Base-by-base conservation (phyloP, 176 grass and related monocot species). In the Calamus simplicifolius region DNA sequence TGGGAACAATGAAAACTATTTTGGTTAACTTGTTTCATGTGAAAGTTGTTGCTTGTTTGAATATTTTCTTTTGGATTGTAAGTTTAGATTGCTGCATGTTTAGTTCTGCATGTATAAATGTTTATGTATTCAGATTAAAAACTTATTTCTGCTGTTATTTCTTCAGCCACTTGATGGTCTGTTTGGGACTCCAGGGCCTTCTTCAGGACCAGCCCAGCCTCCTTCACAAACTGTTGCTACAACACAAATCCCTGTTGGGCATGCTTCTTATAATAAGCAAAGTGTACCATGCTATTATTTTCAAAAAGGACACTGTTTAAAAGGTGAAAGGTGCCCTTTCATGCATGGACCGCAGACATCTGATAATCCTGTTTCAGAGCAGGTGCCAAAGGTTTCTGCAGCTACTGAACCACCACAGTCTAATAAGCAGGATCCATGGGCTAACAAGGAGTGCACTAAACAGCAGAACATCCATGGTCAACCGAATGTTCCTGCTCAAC, bases 241-340 rank as follows among this genome's bases (percentile, higher is more conserved):
- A 12, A 56, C 35, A 38, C 52, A 27, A 35, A 52, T 4, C 10
- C 57, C 57, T 19, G 58, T 50, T n/a, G 67, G 70, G 18, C 81
- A 59, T 23, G 59, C 71, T 70, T 51, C 84, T 57, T 82, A 77
- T 75, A 70, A 48, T 51, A 98, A 92, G 50, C 83, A 98, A 74
- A 70, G 59, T 76, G 84, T 82, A 48, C 81, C 93, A 49, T 98
- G 93, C 73, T 98, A 92, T 80, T 98, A 98, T 62, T 98, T 98
- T 69, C 81, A 81, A 59, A 88, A 91, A 77, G 87, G 93, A 14
- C 91, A 77, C 56, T 98, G 93, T 79, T 27, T 98, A 14, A 98
- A 98, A 81, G 93, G 93, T 49, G 88, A 98, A 57, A 88, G 80
- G 68, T 98, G 93, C 57, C 59, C 67, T 16, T 98, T 85, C 79